phyloP scores from a whole-genome alignment of 371 early-diverging fungal genomes.

The Fennellomyces sp. region DNA sequence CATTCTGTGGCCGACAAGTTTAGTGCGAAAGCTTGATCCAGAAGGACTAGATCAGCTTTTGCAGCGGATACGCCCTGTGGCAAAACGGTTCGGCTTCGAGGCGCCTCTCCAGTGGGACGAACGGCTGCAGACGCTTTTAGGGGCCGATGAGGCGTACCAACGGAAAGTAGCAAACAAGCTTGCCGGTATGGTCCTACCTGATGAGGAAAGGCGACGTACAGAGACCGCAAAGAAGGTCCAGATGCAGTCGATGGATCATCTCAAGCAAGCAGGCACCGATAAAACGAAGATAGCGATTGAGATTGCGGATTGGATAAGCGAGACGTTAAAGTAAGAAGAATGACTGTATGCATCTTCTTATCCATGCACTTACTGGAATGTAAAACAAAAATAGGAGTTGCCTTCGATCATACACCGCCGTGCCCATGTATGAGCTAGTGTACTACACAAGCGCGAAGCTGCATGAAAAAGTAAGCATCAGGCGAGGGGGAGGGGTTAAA shows the following conservation, averaged over 20 bases:
- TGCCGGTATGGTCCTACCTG: constrained; percentile 40
- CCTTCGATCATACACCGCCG: constrained; percentile 55
- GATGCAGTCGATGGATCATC: constrained; percentile 32
- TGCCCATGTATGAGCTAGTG: constrained; percentile 73
- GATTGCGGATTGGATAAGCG: constrained; percentile 46
- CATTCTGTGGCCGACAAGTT: constrained; percentile 19
- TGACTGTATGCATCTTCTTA: background rate
- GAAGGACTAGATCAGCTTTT: constrained; percentile 12
- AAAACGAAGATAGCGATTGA: constrained; percentile 49
- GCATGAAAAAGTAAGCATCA: constrained; percentile 66
- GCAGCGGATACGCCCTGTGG: background rate
- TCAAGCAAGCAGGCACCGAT: constrained; percentile 36
- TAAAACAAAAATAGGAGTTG: constrained; percentile 31
- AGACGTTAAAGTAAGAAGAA: constrained; percentile 48
- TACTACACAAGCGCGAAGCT: constrained; percentile 72
- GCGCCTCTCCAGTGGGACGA: constrained; percentile 12
- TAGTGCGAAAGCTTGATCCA: constrained; percentile 33
- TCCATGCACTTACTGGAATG: background rate
- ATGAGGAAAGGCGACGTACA: constrained; percentile 44
- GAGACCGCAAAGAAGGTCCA: constrained; percentile 51
- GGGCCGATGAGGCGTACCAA: constrained; percentile 9
- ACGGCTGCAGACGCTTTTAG: constrained; percentile 18
- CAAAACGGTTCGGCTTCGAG: constrained; percentile 4
- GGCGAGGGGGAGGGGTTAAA: background rate
- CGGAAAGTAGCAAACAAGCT: constrained; percentile 29